Conservation (phyloP, 768 basidiomycete species). For the Pulveroboletus sp. region DNA sequence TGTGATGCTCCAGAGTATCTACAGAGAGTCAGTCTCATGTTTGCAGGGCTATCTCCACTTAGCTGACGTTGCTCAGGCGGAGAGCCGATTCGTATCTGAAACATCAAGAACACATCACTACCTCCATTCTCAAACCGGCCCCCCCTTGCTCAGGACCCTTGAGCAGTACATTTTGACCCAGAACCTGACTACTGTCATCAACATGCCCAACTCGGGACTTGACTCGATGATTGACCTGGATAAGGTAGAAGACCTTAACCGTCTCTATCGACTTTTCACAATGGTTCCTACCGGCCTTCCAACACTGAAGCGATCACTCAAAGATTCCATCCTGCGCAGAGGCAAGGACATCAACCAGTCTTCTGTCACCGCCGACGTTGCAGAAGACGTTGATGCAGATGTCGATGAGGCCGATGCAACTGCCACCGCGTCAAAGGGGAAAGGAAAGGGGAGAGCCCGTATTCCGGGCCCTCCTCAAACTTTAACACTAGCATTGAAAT, state of each 20-base stretch:
- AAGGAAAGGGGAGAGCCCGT: constrained; percentile 52
- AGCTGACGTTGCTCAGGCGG: constrained; percentile 49
- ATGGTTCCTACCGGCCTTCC: constrained; percentile 64
- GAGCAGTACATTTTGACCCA: constrained; percentile 72
- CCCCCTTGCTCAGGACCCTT: constrained; percentile 67
- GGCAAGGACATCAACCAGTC: constrained; percentile 77
- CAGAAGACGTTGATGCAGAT: constrained; percentile 33
- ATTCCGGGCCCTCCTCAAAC: constrained; percentile 39
- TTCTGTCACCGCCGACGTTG: constrained; percentile 40
- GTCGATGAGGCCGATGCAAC: constrained; percentile 34
- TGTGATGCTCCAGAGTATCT: constrained; percentile 85
- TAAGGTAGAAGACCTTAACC: constrained; percentile 67
- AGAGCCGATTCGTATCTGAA: constrained; percentile 77
- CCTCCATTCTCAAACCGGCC: constrained; percentile 67
- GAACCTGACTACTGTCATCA: constrained; percentile 70
- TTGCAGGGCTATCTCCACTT: not conserved
- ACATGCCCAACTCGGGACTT: constrained; percentile 79
- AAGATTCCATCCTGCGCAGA: constrained; percentile 63
- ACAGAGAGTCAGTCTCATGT: constrained; percentile 50
- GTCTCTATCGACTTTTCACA: constrained; percentile 72
- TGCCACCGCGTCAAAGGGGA: constrained; percentile 38
- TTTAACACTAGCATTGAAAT: constrained; percentile 66
- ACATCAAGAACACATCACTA: constrained; percentile 83
- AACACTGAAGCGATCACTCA: constrained; percentile 60
- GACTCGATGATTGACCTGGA: constrained; percentile 82